These are phyloP conservation scores for Fonsecaea multimorphosa DNA, from an alignment of 2,329 filamentous ascomycete species.

Conservation along the genomic window DNA sequence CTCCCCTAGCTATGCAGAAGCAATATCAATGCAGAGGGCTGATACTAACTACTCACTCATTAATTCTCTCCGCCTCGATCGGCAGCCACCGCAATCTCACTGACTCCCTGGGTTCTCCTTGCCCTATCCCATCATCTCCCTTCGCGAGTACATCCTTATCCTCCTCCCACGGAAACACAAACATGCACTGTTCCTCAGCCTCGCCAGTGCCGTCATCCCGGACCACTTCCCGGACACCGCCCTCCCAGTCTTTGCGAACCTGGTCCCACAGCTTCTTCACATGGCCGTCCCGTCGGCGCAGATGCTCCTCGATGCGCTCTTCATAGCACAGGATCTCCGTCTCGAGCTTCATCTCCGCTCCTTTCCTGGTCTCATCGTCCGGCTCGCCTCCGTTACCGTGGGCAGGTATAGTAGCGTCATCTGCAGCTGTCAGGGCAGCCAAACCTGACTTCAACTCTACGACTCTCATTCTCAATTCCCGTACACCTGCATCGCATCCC, in stretches of 20 bases:
- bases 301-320: background rate
- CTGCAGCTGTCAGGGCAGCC: background rate
- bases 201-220: constrained; percentile 22
- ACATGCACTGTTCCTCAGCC: constrained; percentile 22
- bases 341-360: background rate
- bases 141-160: background rate
- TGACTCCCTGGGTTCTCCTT: too few relatives aligned
- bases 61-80: too few relatives aligned
- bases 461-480: background rate
- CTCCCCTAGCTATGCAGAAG: too few relatives aligned
- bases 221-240: constrained; percentile 18
- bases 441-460: constrained; percentile 5
- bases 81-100: too few relatives aligned
- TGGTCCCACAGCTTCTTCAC: constrained; percentile 18
- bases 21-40: too few relatives aligned
- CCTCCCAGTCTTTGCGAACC: constrained; percentile 20
- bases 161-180: constrained; percentile 43
- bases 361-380: background rate
- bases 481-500: background rate
- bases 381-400: background rate
- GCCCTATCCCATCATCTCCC: too few relatives aligned
- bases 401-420: too few relatives aligned
- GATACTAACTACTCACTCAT: too few relatives aligned
- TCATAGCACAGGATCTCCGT: background rate
- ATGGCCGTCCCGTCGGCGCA: constrained; percentile 1